A percentile compares a stretch with the other conserved stretches of the same genome.
Evolutionary conservation across 1,139 yeast genomes (phyloP).

Genomic region (Lipomyces yarrowii): DNA sequence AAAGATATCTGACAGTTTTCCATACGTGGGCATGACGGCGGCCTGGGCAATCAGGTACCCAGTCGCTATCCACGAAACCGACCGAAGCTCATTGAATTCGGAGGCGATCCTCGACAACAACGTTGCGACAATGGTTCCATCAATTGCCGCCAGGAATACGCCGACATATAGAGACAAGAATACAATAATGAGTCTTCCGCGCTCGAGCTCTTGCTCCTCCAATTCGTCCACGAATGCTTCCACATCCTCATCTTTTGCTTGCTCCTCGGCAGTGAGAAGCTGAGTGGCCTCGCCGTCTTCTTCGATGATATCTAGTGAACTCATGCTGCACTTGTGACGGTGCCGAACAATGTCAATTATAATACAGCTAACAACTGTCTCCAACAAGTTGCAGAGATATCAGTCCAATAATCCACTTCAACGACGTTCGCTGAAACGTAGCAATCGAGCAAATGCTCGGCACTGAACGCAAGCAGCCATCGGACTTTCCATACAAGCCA

Average conservation of each 20-base stretch:
- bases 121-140: conserved; percentile 67
- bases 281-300: background rate
- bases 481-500: background rate
- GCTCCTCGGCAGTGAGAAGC: conserved; percentile 9
- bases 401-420: background rate
- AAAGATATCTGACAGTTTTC: conserved; percentile 58
- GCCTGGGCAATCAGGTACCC: conserved; percentile 61
- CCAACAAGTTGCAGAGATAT: background rate
- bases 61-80: conserved; percentile 63
- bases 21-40: conserved; percentile 64
- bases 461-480: too few relatives aligned
- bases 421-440: too few relatives aligned
- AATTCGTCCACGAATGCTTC: conserved; percentile 16
- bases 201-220: conserved; percentile 10
- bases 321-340: background rate
- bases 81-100: conserved; percentile 57
- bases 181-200: conserved; percentile 33
- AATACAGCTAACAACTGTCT: background rate
- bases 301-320: background rate
- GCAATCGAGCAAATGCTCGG: too few relatives aligned
- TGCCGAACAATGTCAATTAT: background rate
- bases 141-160: conserved; percentile 59
- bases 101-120: conserved; percentile 64
- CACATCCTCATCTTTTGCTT: conserved; percentile 3
- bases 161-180: conserved; percentile 51